Evolutionary conservation across 2,329 filamentous ascomycete genomes (phyloP), one percentile per base, ranked within the genome.

Genomic region (Elsinoe fawcettii): DNA sequence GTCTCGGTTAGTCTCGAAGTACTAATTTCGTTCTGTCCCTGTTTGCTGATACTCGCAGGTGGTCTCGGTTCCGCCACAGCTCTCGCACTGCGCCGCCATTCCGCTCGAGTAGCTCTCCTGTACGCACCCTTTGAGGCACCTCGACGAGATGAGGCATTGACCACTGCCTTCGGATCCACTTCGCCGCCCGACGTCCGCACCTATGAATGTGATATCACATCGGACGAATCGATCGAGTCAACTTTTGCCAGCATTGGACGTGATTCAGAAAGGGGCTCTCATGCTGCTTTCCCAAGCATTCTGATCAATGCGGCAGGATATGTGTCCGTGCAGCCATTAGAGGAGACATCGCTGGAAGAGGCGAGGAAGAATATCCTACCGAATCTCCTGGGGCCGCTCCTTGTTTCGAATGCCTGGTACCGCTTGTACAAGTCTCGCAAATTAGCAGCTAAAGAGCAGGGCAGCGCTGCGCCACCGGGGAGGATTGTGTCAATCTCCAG

Each of bases 111-210:
- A 2, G 75, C 74, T 6, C 70, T 77, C 12, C 65, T 77, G 0
- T 77, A 77, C 54, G 75, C 75, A 0, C 74, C 75, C 1, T 77
- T 76, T 59, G 75, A 77, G 62, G 68, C 71, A 1, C 56, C 65
- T 30, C 67, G 68, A 7, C 69, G 70, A 16, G 64, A 71, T 20
- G 62, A 71, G 36, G 67, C 71, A 0, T 66, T 78, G 16, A 63
- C 68, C 12, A 53, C 66, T 1, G 63, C 69, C 2, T 77, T 74
- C 62, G 67, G 67, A 12, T 51, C 60, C 58, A 32, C 58, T 6
- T 23, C 62, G 5, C 57, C 56, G 3, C 60, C 51, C 59, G 22
- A 63, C 12, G 59, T 70, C 49, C 62, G 60, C 39, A 60, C 66
- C 7, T 70, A 71, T 61, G 67, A 64, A 51, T 70, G 67, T 63